Evolutionary conservation across 768 basidiomycete species (phyloP), one percentile per base, ranked within the genome.

Genomic region (Mycena metata): DNA sequence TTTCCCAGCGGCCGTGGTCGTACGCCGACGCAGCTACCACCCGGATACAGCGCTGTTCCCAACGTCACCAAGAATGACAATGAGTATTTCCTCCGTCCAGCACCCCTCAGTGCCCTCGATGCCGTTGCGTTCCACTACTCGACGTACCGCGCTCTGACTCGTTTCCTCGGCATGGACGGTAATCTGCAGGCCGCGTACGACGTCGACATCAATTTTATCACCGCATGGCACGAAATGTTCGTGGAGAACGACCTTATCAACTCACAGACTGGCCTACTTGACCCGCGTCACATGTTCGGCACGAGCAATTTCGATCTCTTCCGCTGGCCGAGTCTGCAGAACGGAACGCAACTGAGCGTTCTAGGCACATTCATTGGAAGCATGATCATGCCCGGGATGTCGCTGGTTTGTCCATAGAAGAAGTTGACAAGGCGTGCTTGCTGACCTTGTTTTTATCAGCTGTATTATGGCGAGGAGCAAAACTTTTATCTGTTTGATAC

Each of bases 151-250:
- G 82, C 92, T 3, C 81, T 97, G 59, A 83, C 90, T 35, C 93
- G 96, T 56, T 95, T 96, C 83, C 85, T 97, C 52, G 96, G 96
- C 60, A 96, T 97, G 95, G 96, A 98, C 76, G 96, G 96, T 74
- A 97, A 98, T 77, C 84, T 98, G 39, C 87, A 91, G 69, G 96
- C 95, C 60, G 96, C 94, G 12, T 96, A 91, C 79, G 96, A 98
- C 75, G 80, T 95, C 35, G 85, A 90, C 72, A 79, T 83, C 77
- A 94, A 97, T 79, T 96, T 97, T 74, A 83, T 96, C 79, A 91
- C 90, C 0, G 91, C 94, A 0, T 98, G 96, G 96, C 95, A 96
- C 76, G 82, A 95, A 78, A 95, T 97, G 89, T 91, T 95, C 74
- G 89, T 94, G 73, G 86, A 89, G 78, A 90, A 97, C 75, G 96